These are phyloP conservation scores for Cornus kousa DNA, from an alignment of 148 eudicot species.

Conservation along the genomic window DNA sequence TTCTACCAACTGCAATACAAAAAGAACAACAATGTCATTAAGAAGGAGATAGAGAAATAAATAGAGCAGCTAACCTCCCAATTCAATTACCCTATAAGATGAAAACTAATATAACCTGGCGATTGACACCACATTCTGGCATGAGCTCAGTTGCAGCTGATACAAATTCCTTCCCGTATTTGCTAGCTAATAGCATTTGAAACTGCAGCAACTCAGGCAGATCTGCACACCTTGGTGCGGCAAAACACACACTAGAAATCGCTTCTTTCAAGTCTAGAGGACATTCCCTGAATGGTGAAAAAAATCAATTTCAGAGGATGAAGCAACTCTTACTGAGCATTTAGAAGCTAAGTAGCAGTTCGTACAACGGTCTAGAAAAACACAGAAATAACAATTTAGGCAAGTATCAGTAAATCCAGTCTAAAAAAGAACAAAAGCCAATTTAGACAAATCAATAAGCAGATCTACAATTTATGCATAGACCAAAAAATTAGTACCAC, in stretches of 20 bases:
- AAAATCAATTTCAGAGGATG: neutral
- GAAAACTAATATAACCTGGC: conserved; percentile 56
- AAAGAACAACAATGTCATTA: neutral
- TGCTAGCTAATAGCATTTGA: conserved; percentile 76
- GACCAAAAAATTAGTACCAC: neutral
- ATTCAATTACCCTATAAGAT: neutral
- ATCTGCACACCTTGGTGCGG: conserved; percentile 98
- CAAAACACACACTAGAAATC: conserved; percentile 92
- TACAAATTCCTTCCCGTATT: conserved; percentile 93
- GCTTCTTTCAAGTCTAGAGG: conserved; percentile 98
- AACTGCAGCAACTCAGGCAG: conserved; percentile 81
- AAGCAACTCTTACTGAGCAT: conserved; percentile 4
- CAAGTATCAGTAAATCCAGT: neutral
- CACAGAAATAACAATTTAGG: neutral
- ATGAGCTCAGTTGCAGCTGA: conserved; percentile 84
- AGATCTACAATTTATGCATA: neutral
- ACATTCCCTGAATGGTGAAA: conserved; percentile 63
- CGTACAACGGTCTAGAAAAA: neutral
- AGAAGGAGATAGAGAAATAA: neutral
- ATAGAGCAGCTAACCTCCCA: neutral
- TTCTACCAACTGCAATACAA: conserved; percentile 63
- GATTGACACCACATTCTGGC: conserved; percentile 98
- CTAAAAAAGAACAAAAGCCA: neutral
- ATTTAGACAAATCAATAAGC: neutral
- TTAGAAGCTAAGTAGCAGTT: neutral